phyloP scores from a whole-genome alignment of 2,329 filamentous ascomycete species.

The Dothistroma pini region DNA sequence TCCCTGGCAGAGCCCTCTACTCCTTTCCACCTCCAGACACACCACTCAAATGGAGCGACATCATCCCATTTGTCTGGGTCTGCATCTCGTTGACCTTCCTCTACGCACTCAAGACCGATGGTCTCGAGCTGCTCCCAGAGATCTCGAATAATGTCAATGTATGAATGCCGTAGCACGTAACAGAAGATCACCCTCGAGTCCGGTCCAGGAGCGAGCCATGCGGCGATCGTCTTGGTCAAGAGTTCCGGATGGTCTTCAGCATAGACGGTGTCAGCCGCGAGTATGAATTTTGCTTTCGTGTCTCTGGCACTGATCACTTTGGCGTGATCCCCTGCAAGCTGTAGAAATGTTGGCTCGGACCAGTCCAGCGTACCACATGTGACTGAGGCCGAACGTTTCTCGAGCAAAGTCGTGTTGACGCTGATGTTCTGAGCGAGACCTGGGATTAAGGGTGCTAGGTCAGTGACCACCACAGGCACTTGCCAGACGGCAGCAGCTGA shows the following conservation, averaged over 20 bases:
- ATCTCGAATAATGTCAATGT: slow-evolving; percentile 43
- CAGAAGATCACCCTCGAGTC: slow-evolving; percentile 38
- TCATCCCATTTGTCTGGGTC: slow-evolving; percentile 35
- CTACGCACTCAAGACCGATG: slow-evolving; percentile 36
- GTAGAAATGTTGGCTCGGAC: slow-evolving; percentile 31
- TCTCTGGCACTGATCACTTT: neutral
- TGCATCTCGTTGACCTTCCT: slow-evolving; percentile 33
- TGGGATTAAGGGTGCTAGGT: slow-evolving; percentile 35
- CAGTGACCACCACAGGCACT: slow-evolving; percentile 33
- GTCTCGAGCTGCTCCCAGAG: slow-evolving; percentile 41
- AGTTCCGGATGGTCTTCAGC: slow-evolving; percentile 41
- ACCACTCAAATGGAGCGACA: slow-evolving; percentile 39
- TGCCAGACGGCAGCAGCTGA: slow-evolving; percentile 35
- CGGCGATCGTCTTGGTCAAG: slow-evolving; percentile 35
- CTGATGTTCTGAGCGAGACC: slow-evolving; percentile 35
- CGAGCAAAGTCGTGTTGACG: slow-evolving; percentile 28
- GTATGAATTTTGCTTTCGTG: slow-evolving; percentile 36
- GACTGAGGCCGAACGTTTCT: slow-evolving; percentile 12
- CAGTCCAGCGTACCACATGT: slow-evolving; percentile 39
- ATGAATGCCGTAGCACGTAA: slow-evolving; percentile 40
- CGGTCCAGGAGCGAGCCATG: slow-evolving; percentile 34
- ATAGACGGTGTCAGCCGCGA: slow-evolving; percentile 44
- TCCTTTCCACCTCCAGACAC: slow-evolving; percentile 38
- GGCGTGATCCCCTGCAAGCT: neutral
- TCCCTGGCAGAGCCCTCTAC: neutral